Evolutionary conservation across 2,329 filamentous ascomycete genomes (phyloP), one percentile per base, ranked within the genome.

Genomic region (Aspergillus hortae): DNA sequence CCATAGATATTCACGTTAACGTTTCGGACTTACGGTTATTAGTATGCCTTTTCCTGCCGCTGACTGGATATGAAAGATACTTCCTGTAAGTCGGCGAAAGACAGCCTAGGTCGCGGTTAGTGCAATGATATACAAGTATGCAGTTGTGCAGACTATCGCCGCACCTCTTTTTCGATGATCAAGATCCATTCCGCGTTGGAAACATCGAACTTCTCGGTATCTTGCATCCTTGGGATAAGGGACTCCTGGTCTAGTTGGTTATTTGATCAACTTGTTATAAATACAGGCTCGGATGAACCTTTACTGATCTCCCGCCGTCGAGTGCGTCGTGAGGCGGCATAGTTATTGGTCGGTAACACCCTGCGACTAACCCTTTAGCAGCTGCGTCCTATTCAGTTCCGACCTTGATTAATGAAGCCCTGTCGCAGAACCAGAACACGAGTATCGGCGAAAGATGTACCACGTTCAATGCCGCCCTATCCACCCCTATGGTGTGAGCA

Each of bases 101-200:
- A 81, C 79, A 23, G 84, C 83, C 81, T 84, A 52, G 33, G n/a
- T 9, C 4, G 9, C 4, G 9, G 17, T 3, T 25, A 32, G 38
- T n/a, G 25, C 7, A 36, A 5, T 21, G 19, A 17, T 15, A 36
- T 9, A 14, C 25, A 33, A 25, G 4, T 19, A 27, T 12, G 27
- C 12, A 19, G 10, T 19, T 14, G 19, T 14, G 12, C 4, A 1
- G 4, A 12, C 4, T 1, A 15, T 30, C n/a, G 33, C 15, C 49
- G 19, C 66, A 80, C 81, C 73, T 87, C 84, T 70, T 87, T 87
- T 62, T 87, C 84, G 21, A 87, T 70, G 3, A 86, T 74, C 1
- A 86, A 67, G 23, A 87, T 73, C 82, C 82, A 85, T n/a, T 71
- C 67, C 12, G 79, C 65, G n/a, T 63, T 61, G 4, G 66, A 64